phyloP scores from a whole-genome alignment of 345 rosid species.

The Corchorus capsularis region DNA sequence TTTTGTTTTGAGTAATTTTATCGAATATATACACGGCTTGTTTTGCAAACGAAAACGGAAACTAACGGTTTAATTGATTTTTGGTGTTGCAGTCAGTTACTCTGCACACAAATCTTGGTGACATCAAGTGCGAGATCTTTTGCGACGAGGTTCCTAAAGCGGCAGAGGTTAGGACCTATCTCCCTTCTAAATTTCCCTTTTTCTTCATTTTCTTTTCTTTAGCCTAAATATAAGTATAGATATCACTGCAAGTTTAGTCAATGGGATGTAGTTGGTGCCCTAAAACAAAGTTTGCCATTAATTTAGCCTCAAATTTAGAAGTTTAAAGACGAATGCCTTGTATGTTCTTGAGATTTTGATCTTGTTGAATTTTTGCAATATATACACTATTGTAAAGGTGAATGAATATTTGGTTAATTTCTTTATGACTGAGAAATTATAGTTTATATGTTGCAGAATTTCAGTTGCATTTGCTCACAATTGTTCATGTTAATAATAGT shows the following conservation, averaged over 20 bases:
- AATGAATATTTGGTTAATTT: background rate
- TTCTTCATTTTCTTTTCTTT: background rate
- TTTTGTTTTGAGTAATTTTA: conserved; percentile 21
- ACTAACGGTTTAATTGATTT: background rate
- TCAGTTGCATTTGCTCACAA: background rate
- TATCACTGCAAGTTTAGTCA: background rate
- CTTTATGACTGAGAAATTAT: background rate
- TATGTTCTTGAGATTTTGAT: background rate
- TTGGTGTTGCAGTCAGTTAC: conserved; percentile 75
- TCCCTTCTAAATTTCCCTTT: background rate
- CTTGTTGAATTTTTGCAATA: background rate
- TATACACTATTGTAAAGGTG: no score
- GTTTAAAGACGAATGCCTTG: background rate
- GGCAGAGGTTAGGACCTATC: conserved; percentile 62
- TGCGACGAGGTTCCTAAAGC: conserved; percentile 95
- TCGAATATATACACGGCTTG: conserved; percentile 20
- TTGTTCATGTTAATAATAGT: conserved; percentile 2
- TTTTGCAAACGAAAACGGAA: background rate
- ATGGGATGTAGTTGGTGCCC: background rate
- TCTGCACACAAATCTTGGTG: conserved; percentile 96
- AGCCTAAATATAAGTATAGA: background rate
- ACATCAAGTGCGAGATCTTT: conserved; percentile 93
- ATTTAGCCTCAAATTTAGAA: background rate
- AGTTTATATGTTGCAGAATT: background rate
- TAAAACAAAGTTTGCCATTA: background rate